Conservation (phyloP, 2,329 filamentous ascomycete genomes). For the Monosporascus sp. region DNA sequence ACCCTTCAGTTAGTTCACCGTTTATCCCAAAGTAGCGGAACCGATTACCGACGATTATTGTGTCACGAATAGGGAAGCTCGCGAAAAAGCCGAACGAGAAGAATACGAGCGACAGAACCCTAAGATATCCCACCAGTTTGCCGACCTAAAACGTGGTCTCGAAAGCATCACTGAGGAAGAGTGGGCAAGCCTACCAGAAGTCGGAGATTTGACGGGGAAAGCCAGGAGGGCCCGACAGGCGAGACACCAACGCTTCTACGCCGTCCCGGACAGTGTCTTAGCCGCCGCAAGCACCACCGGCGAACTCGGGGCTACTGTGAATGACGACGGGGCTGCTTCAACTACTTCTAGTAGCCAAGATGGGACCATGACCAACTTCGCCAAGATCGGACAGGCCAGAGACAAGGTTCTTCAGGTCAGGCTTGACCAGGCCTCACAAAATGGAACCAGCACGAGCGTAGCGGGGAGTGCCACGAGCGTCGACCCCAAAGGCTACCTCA, state of each 20-base stretch:
- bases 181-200: conserved; percentile 92
- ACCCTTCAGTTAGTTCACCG: conserved; percentile 60
- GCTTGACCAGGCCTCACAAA: conserved; percentile 80
- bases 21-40: conserved; percentile 56
- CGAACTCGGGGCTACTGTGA: conserved; percentile 84
- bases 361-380: conserved; percentile 96
- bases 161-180: conserved; percentile 89
- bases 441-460: conserved; percentile 55
- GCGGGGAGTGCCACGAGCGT: conserved; percentile 83
- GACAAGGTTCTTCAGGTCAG: conserved; percentile 95
- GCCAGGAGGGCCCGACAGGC: conserved; percentile 83
- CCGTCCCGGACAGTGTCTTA: conserved; percentile 92
- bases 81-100: conserved; percentile 84
- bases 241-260: conserved; percentile 81
- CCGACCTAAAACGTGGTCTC: conserved; percentile 87
- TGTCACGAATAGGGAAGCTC: conserved; percentile 76
- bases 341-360: conserved; percentile 51
- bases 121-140: conserved; percentile 97
- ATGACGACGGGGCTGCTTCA: conserved; percentile 64
- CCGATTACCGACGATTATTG: conserved; percentile 70
- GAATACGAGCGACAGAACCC: conserved; percentile 97
- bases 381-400: conserved; percentile 90
- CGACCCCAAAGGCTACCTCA: conserved; percentile 93
- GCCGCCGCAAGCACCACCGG: conserved; percentile 75
- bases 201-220: conserved; percentile 93